Conservation (phyloP, 2,329 filamentous ascomycete species). For the Cordyceps cateniannulata region DNA sequence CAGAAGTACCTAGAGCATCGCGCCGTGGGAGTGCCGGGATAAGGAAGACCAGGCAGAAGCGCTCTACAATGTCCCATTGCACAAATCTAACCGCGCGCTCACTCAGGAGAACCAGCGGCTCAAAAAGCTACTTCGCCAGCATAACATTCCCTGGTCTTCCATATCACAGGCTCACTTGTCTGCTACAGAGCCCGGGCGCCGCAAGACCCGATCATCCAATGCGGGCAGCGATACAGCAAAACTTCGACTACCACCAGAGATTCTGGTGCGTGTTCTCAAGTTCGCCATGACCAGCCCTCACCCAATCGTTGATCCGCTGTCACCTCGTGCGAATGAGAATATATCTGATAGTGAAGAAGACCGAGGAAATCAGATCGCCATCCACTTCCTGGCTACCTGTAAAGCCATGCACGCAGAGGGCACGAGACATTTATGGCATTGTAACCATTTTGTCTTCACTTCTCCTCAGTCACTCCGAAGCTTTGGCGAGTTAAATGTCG, state of each 20-base stretch:
- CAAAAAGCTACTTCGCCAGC: constrained; percentile 45
- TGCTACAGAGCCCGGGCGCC: constrained; percentile 24
- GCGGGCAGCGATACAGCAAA: constrained; percentile 23
- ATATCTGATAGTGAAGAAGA: constrained; percentile 37
- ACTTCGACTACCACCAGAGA: constrained; percentile 46
- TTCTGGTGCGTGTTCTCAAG: constrained; percentile 45
- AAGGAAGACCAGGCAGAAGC: constrained; percentile 43
- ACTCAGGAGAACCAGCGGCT: constrained; percentile 42
- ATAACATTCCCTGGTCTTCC: constrained; percentile 45
- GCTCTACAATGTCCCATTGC: constrained; percentile 43
- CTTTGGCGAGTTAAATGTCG: constrained; percentile 39
- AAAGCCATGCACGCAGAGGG: constrained; percentile 44
- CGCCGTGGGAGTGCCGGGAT: constrained; percentile 46
- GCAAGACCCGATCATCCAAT: constrained; percentile 27
- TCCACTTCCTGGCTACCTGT: constrained; percentile 47
- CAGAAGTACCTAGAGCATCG: constrained; percentile 15
- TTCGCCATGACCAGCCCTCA: constrained; percentile 42
- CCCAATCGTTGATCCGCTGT: constrained; percentile 50
- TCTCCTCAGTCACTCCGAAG: constrained; percentile 41
- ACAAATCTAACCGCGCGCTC: constrained; percentile 38
- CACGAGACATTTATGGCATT: constrained; percentile 41
- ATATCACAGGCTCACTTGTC: constrained; percentile 27
- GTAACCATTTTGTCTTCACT: constrained; percentile 50
- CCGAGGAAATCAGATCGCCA: constrained; percentile 43
- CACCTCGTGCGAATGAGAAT: constrained; percentile 35